Evolutionary conservation across 2,329 filamentous ascomycete genomes (phyloP).

Genomic region (Fonsecaea pedrosoi): DNA sequence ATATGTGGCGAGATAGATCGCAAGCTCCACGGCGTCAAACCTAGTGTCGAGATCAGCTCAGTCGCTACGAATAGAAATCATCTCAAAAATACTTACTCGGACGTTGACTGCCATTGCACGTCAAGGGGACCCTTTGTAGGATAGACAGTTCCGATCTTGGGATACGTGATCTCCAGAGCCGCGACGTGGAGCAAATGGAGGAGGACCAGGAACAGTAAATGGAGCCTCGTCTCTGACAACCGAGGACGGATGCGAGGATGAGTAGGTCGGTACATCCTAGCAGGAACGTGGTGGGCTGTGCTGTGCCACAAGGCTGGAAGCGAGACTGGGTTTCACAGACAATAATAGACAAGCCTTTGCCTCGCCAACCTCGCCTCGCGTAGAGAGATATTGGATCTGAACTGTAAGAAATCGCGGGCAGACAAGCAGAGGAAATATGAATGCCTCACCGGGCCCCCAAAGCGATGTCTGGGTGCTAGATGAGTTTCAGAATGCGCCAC

Average conservation of each 20-base stretch:
- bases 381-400: neutral
- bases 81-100: neutral
- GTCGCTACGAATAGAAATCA: neutral
- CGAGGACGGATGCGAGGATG: too few relatives aligned
- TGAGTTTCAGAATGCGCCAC: slow-evolving; percentile 3
- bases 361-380: neutral
- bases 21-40: neutral
- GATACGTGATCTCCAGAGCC: neutral
- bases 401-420: neutral
- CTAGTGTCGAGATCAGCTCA: neutral
- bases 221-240: neutral
- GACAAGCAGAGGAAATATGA: neutral
- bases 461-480: neutral
- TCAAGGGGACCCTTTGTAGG: neutral
- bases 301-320: neutral
- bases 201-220: neutral
- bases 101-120: slow-evolving; percentile 1
- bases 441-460: neutral
- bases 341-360: neutral
- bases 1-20: neutral
- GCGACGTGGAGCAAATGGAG: neutral
- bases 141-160: slow-evolving; percentile 2
- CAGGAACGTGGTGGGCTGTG: neutral
- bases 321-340: neutral
- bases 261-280: neutral